Evolutionary conservation across 192 early-diverging fungal genomes (phyloP).

Genomic region (Funneliformis geosporum): DNA sequence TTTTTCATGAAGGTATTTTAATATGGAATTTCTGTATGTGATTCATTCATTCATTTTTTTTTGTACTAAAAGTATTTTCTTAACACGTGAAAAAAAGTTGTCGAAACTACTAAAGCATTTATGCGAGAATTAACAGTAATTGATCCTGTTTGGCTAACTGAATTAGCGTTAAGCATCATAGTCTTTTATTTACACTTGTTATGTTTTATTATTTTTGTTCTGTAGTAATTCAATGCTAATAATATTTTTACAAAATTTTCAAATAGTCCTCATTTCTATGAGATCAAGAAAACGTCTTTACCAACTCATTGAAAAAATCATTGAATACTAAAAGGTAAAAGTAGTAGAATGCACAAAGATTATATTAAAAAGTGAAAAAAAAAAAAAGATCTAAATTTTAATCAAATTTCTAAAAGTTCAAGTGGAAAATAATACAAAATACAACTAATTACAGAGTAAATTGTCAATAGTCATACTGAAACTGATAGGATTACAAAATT

Average conservation of each 20-base stretch:
- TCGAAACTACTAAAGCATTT: slow-evolving; percentile 94
- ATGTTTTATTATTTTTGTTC: background rate
- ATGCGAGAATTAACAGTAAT: slow-evolving; percentile 95
- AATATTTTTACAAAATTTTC: background rate
- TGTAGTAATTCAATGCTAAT: background rate
- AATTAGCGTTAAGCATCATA: slow-evolving; percentile 62
- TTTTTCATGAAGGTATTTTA: slow-evolving; percentile 79
- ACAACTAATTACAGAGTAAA: background rate
- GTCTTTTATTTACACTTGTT: background rate
- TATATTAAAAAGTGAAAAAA: background rate
- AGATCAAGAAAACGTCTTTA: slow-evolving; percentile 19
- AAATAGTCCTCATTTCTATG: slow-evolving; percentile 32
- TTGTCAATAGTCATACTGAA: too few species aligned
- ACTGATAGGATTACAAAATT: background rate
- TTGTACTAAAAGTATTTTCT: slow-evolving; percentile 9
- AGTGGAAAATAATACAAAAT: background rate
- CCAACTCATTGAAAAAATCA: background rate
- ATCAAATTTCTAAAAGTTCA: background rate
- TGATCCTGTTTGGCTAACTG: slow-evolving; percentile 93
- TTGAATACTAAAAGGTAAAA: background rate
- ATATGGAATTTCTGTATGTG: background rate
- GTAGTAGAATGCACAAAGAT: background rate
- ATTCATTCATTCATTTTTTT: background rate
- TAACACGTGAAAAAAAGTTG: slow-evolving; percentile 45
- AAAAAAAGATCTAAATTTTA: background rate